phyloP scores from a whole-genome alignment of 257 asterid species.

The Solanum bulbocastanum region DNA sequence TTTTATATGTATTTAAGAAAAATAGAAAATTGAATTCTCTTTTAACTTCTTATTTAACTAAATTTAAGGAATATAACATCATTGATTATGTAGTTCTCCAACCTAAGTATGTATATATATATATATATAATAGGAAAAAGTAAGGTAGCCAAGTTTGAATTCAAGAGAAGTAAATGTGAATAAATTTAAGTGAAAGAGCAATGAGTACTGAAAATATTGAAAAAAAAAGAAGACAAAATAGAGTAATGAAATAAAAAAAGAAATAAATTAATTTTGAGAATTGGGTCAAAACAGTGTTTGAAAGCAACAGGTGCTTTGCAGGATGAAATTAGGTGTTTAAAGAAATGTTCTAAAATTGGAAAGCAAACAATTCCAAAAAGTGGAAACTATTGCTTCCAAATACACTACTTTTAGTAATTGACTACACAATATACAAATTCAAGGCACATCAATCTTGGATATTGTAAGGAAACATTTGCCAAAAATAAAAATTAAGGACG shows the following conservation, averaged over 20 bases:
- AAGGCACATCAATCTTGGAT: neutral
- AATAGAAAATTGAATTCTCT: neutral
- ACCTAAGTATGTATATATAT: neutral
- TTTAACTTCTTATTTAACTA: neutral
- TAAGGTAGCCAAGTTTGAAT: neutral
- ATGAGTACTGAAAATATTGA: neutral
- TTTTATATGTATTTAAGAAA: too few relatives aligned
- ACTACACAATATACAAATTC: neutral
- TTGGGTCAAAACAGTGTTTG: constrained; percentile 44
- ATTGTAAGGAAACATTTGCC: neutral
- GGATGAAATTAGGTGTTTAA: constrained; percentile 13
- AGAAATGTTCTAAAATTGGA: constrained; percentile 27
- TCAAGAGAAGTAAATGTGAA: neutral
- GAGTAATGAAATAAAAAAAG: neutral
- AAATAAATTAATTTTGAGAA: neutral
- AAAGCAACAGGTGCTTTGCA: constrained; percentile 44
- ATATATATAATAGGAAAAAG: neutral
- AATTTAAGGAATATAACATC: neutral
- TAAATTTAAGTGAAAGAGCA: constrained; percentile 4
- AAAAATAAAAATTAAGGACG: neutral
- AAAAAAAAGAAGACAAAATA: constrained; percentile 34
- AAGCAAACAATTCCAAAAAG: constrained; percentile 21
- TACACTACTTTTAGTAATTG: constrained; percentile 4
- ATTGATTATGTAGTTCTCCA: neutral
- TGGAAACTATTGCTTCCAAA: constrained; percentile 1